Conservation (phyloP, 164 flowering plant species). For the Macadamia integrifolia region DNA sequence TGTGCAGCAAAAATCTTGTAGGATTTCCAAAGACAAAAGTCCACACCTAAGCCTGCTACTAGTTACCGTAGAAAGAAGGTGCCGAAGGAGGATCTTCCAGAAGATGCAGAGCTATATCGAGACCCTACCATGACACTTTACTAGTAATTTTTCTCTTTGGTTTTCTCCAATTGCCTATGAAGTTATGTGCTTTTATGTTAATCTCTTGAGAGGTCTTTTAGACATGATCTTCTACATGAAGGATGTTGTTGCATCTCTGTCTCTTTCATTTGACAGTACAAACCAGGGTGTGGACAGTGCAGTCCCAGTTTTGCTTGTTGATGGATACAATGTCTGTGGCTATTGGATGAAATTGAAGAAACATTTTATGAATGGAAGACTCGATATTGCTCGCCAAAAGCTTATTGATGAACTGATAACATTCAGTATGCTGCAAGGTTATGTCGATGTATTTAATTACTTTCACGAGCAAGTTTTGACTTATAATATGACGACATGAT, state of each 20-base stretch:
- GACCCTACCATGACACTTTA: constrained; percentile 79
- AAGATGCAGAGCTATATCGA: constrained; percentile 52
- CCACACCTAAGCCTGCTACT: constrained; percentile 73
- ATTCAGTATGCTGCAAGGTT: constrained; percentile 78
- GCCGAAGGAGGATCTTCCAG: constrained; percentile 67
- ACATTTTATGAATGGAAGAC: constrained; percentile 78
- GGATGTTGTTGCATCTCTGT: too few species aligned
- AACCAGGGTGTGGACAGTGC: constrained; percentile 65
- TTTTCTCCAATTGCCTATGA: not conserved
- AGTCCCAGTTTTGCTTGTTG: constrained; percentile 93
- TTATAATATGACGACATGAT: not conserved
- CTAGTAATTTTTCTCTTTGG: constrained; percentile 43
- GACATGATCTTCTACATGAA: not conserved
- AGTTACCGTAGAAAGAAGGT: constrained; percentile 83
- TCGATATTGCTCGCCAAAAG: constrained; percentile 86
- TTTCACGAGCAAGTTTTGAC: not conserved
- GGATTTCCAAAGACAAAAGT: constrained; percentile 70
- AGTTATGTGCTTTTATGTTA: not conserved
- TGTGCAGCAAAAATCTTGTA: constrained; percentile 17
- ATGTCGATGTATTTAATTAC: constrained; percentile 13
- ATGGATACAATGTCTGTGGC: constrained; percentile 97
- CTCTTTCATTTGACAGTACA: constrained; percentile 41
- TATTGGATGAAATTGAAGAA: constrained; percentile 92
- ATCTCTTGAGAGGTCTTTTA: not conserved
- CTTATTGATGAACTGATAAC: constrained; percentile 78